Base-by-base conservation (phyloP, 495 filamentous ascomycete genomes). In the Penicillium silybi region DNA sequence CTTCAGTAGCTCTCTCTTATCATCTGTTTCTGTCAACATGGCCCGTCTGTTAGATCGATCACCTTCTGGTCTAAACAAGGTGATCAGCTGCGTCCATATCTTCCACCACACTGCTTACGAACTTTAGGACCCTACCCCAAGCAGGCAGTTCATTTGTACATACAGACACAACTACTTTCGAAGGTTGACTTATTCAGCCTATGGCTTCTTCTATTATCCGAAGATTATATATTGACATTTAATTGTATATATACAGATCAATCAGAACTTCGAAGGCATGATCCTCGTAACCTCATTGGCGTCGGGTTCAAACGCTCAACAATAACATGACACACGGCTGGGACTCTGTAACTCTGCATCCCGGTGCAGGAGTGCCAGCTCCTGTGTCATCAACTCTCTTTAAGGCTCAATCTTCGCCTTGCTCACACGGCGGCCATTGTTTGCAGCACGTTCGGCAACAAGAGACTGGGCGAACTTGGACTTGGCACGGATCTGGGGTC, bases 401-500 rank as follows among this genome's bases (percentile, higher is more conserved):
- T 29, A 56, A 25, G 53, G 53, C 42, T 56, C 53, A 4, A 20
- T 8, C 8, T 45, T 56, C 19, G 48, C 41, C 49, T 38, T 53
- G 35, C 66, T 69, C 13, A 69, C 61, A 13, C 66, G 54, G 5
- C 63, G 62, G 13, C 66, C 67, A n/a, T 58, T 19, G 22, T 69
- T 65, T 8, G 61, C 47, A 38, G 56, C 58, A 2, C 59, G 50
- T n/a, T 69, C 64, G 1, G 40, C 49, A 26, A 56, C 62, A n/a
- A 71, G 58, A 1, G 57, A 44, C 25, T 72, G 65, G 16, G 77
- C 76, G 51, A 80, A 79, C 55, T 76, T 78, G 42, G 70, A 74
- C 49, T 52, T 64, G 11, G 54, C 68, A 17, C 77, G 64, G 15
- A 79, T 67, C 50, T 69, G 47, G 20, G 76, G 73, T 1, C 76